phyloP scores from a whole-genome alignment of 2,329 filamentous ascomycete genomes.

The Botrytis sinoallii region DNA sequence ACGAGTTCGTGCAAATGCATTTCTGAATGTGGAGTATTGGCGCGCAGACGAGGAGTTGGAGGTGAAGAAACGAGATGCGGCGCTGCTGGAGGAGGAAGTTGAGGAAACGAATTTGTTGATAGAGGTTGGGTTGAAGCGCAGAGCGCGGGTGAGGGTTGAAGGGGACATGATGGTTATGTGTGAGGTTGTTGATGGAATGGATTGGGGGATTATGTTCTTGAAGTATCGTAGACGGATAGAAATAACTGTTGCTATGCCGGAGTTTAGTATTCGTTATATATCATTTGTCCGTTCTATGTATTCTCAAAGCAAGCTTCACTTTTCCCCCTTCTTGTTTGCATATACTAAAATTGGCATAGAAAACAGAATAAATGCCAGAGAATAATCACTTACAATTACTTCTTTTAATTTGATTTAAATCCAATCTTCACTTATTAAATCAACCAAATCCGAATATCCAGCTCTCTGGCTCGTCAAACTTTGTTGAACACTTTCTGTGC shows the following conservation, averaged over 20 bases:
- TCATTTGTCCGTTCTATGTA: background rate
- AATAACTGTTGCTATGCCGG: slow-evolving; percentile 6
- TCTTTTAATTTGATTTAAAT: background rate
- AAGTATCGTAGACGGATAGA: background rate
- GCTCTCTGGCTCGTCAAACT: slow-evolving; percentile 10
- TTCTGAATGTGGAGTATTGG: slow-evolving; percentile 43
- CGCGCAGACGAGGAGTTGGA: slow-evolving; percentile 42
- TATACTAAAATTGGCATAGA: background rate
- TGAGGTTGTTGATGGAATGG: background rate
- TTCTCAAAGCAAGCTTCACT: background rate
- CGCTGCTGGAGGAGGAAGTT: slow-evolving; percentile 39
- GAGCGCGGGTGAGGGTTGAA: slow-evolving; percentile 1
- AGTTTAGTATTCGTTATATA: background rate
- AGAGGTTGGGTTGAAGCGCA: slow-evolving; percentile 14
- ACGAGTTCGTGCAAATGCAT: slow-evolving; percentile 14
- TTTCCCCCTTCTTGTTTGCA: background rate
- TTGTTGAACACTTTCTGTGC: slow-evolving; percentile 10
- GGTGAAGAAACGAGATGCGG: slow-evolving; percentile 44
- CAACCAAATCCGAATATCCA: background rate
- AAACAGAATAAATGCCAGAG: background rate
- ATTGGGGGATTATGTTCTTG: background rate
- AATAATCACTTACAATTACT: background rate
- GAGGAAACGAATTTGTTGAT: slow-evolving; percentile 9
- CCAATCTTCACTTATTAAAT: background rate
- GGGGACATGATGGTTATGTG: background rate